These are phyloP conservation scores for Tolypocladium capitatum DNA, from an alignment of 2,329 filamentous ascomycete species.

Conservation along the genomic window DNA sequence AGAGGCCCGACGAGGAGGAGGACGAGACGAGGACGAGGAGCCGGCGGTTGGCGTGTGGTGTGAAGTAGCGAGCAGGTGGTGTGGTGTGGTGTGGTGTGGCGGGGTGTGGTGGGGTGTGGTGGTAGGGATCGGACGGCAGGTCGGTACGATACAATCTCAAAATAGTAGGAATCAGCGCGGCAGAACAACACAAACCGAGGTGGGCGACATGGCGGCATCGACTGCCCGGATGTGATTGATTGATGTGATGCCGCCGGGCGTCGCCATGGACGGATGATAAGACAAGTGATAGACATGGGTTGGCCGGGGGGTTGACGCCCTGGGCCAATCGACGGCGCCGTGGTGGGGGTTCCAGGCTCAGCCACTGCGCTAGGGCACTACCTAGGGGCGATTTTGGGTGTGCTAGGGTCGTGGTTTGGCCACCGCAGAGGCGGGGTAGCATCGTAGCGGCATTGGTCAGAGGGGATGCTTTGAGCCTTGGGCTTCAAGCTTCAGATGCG, in stretches of 20 bases:
- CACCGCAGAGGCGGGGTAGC: background rate
- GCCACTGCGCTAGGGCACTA: background rate
- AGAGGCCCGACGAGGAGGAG: background rate
- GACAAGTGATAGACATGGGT: background rate
- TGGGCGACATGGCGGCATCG: no score
- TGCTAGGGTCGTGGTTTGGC: background rate
- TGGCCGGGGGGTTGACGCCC: background rate
- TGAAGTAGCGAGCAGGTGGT: background rate
- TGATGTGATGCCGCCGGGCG: background rate
- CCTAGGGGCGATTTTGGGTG: background rate
- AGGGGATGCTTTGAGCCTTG: no score
- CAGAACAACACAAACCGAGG: no score
- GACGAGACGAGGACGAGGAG: background rate
- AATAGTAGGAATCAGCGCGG: no score
- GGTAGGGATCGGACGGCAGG: background rate
- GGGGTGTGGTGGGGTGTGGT: no score
- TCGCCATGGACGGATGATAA: background rate
- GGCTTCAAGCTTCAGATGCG: no score
- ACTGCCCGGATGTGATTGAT: background rate
- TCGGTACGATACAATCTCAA: no score
- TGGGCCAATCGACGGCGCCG: background rate
- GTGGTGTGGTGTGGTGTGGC: background rate
- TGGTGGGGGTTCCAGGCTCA: background rate
- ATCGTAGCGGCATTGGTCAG: no score
- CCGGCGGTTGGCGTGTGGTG: background rate